These are phyloP conservation scores for Phytopythium aichiense DNA, from an alignment of 352 stramenopile species.

Conservation along the genomic window DNA sequence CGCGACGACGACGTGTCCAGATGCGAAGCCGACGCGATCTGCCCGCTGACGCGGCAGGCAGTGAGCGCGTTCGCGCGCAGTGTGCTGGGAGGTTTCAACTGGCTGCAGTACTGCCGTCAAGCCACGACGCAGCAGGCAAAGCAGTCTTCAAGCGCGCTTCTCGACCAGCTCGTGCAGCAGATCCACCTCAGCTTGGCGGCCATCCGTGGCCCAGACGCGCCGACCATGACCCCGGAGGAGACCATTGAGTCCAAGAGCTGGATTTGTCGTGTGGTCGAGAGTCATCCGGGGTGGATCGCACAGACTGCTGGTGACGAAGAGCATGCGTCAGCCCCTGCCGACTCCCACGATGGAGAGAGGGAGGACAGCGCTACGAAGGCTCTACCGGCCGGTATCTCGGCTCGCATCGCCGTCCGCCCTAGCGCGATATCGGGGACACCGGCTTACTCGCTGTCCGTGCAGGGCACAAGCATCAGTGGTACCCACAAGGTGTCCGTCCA, in stretches of 20 bases:
- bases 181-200: background rate
- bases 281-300: background rate
- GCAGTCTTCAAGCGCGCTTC: background rate
- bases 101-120: slow-evolving; percentile 20
- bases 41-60: background rate
- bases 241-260: background rate
- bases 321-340: background rate
- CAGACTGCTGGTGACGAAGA: background rate
- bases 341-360: background rate
- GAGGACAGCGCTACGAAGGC: background rate
- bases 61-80: slow-evolving; percentile 12
- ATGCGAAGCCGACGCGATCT: background rate
- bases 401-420: slow-evolving; percentile 1
- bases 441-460: background rate
- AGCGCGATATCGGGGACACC: background rate
- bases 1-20: background rate
- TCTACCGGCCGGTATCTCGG: background rate
- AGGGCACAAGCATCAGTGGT: background rate
- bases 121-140: slow-evolving; percentile 2
- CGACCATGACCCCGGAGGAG: background rate
- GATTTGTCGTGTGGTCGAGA: background rate
- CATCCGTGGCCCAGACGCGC: background rate
- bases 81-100: slow-evolving; percentile 48
- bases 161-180: background rate
- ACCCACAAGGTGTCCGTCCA: slow-evolving; percentile 4